Base-by-base conservation (phyloP, 805 yeast genomes). In the Blastobotrys attinorum region DNA sequence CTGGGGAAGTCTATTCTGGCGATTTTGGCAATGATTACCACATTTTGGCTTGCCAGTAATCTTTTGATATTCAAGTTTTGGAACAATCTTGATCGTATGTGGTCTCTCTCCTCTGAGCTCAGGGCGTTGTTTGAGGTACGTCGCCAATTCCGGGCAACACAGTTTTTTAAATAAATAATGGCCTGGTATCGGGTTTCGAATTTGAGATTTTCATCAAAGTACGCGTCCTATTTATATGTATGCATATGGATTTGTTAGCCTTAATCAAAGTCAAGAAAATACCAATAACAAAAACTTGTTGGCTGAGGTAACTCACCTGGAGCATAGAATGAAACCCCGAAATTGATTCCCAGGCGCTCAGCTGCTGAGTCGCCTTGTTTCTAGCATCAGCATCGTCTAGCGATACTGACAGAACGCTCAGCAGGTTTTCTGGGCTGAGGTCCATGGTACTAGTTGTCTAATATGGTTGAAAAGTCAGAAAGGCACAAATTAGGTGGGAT, bases 111-210 rank as follows among this genome's bases (percentile, higher is more conserved):
- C 15, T 82, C 86, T 38, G 71, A 73, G 2, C 71, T 51, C 16
- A 82, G 71, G 0, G 77, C 69, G 21, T 75, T 65, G 27, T 70
- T 64, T 16, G 85, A 69, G 0, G 86, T 70, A 1, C 81, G 68
- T 46, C 96, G 70, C 97, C 98, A 90, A 56, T 77, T 77, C 57
- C 75, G 77, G 15, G 86, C 95, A 17, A 87, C 69, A 1, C 94
- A 94, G 61, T 90, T 90, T 57, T 92, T 90, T 62, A 90, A 78
- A 50, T 83, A 83, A 34, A 90, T 90, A 1, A 87, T 72, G 0
- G 95, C 88, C 21, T 89, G 66, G 95, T 96, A 88, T 55, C 97
- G 69, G 5, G 78, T 67, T 46, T 83, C 84, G 23, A 82, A 62
- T 0, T 88, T 73, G 15, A 75, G 53, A 0, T 77, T 70, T 2